Base-by-base conservation (phyloP, 371 early-diverging fungal species). In the Circinella umbellata region DNA sequence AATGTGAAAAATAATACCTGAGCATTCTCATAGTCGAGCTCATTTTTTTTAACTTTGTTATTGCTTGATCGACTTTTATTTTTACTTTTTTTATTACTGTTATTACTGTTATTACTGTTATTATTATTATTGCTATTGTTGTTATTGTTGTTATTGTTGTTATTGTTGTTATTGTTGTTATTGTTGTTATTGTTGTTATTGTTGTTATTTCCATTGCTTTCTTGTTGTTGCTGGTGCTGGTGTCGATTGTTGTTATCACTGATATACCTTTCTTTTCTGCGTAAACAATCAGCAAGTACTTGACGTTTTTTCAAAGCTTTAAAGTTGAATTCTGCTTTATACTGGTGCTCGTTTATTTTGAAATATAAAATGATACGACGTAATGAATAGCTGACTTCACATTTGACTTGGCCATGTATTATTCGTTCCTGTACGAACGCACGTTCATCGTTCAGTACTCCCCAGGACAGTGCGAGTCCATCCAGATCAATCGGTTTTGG, bases 321-420 rank as follows among this genome's bases (percentile, higher is more conserved):
- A 36, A 80, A 69, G 0, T 67, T 48, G 18, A 77, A 57, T 27
- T 69, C 70, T 18, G 70, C 57, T 10, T 69, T 66, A 63, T 84
- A 81, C 0, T 72, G 67, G 0, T 67, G 61, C 18, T 66, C 60
- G 1, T 71, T 9, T 64, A 73, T 60, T 3, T 27, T 59, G 61
- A 84, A 84, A 39, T 69, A 73, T 4, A 84, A 59, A 15, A 66
- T 72, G 10, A 79, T 49, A 8, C 68, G 68, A 4, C 68, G 73
- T 4, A 73, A 67, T 15, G 66, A 47, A 18, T 73, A 62, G 46
- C 80, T 73, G 55, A 80, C 61, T 15, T 73, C 69, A 53, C 78
- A 69, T 15, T 60, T 69, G 47, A 80, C 73, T 37, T 74, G 63
- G 17, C 69, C 55, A 8, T 36, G 15, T 1, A 75, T 75, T 1